phyloP scores from a whole-genome alignment of 441 rosid species.

The Erodium moschatum region DNA sequence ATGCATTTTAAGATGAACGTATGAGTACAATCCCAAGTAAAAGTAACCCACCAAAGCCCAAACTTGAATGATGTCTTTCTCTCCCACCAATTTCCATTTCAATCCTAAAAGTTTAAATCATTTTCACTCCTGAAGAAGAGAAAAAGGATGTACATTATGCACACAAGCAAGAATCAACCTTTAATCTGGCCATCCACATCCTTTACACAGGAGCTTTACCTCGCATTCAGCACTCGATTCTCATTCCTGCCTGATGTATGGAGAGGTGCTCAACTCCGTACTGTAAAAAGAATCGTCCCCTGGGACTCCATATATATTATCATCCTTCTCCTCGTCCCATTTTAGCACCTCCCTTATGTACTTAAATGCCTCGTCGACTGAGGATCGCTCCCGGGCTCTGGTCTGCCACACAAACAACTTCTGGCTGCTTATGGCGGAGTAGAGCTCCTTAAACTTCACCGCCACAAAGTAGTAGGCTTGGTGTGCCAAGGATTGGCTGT shows the following conservation, averaged over 20 bases:
- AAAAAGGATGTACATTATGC: not conserved
- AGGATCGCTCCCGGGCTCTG: conserved; percentile 61
- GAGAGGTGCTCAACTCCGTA: conserved; percentile 84
- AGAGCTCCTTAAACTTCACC: conserved; percentile 86
- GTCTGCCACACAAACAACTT: conserved; percentile 93
- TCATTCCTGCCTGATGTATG: conserved; percentile 57
- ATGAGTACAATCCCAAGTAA: too few relatives aligned
- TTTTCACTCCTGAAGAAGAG: not conserved
- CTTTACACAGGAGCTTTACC: not conserved
- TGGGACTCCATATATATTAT: conserved; percentile 48
- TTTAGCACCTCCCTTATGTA: conserved; percentile 82
- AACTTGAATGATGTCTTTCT: not conserved
- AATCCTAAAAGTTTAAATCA: not conserved
- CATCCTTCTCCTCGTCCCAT: conserved; percentile 86
- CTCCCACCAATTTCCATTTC: not conserved
- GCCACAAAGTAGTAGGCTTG: conserved; percentile 92
- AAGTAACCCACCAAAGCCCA: too few relatives aligned
- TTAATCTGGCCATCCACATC: not conserved
- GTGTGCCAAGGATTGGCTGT: conserved; percentile 60
- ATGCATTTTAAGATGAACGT: too few relatives aligned
- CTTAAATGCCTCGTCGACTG: conserved; percentile 78
- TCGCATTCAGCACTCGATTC: not conserved
- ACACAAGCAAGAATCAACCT: not conserved
- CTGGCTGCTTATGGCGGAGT: conserved; percentile 55
- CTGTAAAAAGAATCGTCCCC: conserved; percentile 81